Evolutionary conservation across 2,329 filamentous ascomycete species (phyloP).

Genomic region (Ceratocystis papillata): DNA sequence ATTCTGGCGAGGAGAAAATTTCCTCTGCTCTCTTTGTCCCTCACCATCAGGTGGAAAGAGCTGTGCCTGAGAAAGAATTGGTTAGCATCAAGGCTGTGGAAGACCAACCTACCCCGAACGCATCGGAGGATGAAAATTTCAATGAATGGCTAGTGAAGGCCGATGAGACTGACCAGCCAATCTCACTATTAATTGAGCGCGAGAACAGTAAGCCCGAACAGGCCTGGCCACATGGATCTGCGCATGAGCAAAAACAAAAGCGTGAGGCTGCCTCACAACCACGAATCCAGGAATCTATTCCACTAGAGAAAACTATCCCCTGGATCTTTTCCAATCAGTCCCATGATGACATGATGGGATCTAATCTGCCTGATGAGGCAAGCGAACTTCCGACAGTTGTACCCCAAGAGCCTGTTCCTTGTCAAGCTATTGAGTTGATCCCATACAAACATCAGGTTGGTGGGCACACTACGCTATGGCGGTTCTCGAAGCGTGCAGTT

Average conservation of each 20-base stretch:
- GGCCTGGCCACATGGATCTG: neutral
- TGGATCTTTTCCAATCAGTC: neutral
- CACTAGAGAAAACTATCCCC: conserved; percentile 4
- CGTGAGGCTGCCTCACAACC: neutral
- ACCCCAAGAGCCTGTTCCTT: conserved; percentile 37
- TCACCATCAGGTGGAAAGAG: conserved; percentile 42
- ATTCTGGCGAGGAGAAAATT: conserved; percentile 72
- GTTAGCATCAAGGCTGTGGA: neutral
- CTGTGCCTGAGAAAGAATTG: conserved; percentile 7
- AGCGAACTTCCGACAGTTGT: conserved; percentile 21
- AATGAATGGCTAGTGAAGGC: conserved; percentile 50
- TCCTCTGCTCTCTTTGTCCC: conserved; percentile 77
- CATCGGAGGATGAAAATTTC: conserved; percentile 31
- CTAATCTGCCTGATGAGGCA: conserved; percentile 8
- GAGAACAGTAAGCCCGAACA: neutral
- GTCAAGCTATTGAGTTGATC: conserved; percentile 89
- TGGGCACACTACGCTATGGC: conserved; percentile 90
- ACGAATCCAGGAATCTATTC: neutral
- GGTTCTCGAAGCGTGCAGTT: conserved; percentile 86
- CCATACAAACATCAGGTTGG: conserved; percentile 97
- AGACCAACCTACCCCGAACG: conserved; percentile 21
- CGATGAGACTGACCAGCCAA: conserved; percentile 35
- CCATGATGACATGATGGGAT: neutral
- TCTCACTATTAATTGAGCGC: neutral
- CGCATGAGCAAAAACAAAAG: conserved; percentile 9